Percentiles rank a stretch among this genome's conserved stretches.
These are phyloP conservation scores for Stemphylium beticola DNA, from an alignment of 2,329 filamentous ascomycete species.

Conservation along the genomic window DNA sequence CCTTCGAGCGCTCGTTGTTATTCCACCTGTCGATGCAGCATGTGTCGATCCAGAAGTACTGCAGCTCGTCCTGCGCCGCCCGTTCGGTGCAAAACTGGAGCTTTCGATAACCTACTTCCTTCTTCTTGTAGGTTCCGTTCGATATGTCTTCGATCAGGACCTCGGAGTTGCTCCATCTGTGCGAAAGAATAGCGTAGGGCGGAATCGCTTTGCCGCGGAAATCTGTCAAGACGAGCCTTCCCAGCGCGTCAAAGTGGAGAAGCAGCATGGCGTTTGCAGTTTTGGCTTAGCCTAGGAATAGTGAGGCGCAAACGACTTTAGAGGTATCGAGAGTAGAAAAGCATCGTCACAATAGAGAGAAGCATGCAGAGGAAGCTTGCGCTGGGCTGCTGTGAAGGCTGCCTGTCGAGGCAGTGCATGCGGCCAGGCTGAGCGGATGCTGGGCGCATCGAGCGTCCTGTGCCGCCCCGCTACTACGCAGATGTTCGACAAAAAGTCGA, in stretches of 20 bases:
- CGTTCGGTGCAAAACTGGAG: not conserved
- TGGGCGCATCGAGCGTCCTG: no score
- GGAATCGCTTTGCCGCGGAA: conserved; percentile 10
- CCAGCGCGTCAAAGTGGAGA: not conserved
- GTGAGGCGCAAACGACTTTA: not conserved
- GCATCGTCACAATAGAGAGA: not conserved
- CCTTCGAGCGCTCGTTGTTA: not conserved
- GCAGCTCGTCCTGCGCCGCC: not conserved
- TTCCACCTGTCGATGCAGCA: not conserved
- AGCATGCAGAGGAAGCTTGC: no score
- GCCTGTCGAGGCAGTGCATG: conserved; percentile 6
- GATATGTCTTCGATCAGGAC: conserved; percentile 32
- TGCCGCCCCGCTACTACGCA: no score
- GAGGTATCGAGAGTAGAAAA: not conserved
- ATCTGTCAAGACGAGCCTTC: not conserved
- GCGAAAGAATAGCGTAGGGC: conserved; percentile 43
- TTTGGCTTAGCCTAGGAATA: not conserved
- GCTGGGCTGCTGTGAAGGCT: no score
- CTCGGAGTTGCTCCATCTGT: conserved; percentile 39
- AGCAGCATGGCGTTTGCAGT: not conserved
- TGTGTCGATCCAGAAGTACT: not conserved
- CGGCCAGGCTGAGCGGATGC: conserved; percentile 2
- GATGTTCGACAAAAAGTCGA: no score
- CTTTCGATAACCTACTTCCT: not conserved
- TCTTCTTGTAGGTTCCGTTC: not conserved